These are phyloP conservation scores for Colletotrichum sp. DNA, from an alignment of 2,329 filamentous ascomycete genomes.

Conservation along the genomic window DNA sequence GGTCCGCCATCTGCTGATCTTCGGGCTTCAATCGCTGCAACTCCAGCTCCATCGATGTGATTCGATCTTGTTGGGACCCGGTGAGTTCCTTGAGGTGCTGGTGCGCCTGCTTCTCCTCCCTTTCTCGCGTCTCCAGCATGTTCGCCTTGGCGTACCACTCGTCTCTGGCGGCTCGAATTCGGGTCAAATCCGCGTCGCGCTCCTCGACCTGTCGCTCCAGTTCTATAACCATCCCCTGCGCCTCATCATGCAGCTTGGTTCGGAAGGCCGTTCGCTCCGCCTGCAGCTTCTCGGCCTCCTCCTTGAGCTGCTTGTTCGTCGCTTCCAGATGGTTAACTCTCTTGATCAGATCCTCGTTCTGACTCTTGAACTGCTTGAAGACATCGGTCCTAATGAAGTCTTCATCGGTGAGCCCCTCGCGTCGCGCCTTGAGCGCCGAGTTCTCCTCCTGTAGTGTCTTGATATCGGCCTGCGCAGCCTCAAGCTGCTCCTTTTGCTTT, in stretches of 20 bases:
- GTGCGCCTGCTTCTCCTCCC: slow-evolving; percentile 72
- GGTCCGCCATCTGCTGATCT: slow-evolving; percentile 49
- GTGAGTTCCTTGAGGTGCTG: slow-evolving; percentile 82
- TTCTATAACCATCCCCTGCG: slow-evolving; percentile 73
- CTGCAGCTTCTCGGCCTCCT: slow-evolving; percentile 85
- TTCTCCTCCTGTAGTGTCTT: slow-evolving; percentile 78
- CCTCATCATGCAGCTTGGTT: slow-evolving; percentile 80
- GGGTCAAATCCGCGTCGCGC: slow-evolving; percentile 82
- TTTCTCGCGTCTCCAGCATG: slow-evolving; percentile 79
- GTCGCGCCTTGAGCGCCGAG: slow-evolving; percentile 70
- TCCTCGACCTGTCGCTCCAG: slow-evolving; percentile 82
- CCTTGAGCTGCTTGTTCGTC: slow-evolving; percentile 81
- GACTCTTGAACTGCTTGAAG: slow-evolving; percentile 88
- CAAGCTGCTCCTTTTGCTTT: slow-evolving; percentile 89
- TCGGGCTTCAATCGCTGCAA: slow-evolving; percentile 70
- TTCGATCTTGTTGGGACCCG: slow-evolving; percentile 79
- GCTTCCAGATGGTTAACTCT: slow-evolving; percentile 91
- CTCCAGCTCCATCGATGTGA: slow-evolving; percentile 82
- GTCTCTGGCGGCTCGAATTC: slow-evolving; percentile 84
- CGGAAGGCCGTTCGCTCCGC: slow-evolving; percentile 85
- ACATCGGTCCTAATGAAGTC: slow-evolving; percentile 92
- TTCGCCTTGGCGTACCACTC: slow-evolving; percentile 83
- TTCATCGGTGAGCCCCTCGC: slow-evolving; percentile 82
- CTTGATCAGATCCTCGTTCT: slow-evolving; percentile 92
- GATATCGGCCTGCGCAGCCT: slow-evolving; percentile 78